These are phyloP conservation scores for Ceratocystiopsis brevicomis DNA, from an alignment of 2,329 filamentous ascomycete species.

Conservation along the genomic window DNA sequence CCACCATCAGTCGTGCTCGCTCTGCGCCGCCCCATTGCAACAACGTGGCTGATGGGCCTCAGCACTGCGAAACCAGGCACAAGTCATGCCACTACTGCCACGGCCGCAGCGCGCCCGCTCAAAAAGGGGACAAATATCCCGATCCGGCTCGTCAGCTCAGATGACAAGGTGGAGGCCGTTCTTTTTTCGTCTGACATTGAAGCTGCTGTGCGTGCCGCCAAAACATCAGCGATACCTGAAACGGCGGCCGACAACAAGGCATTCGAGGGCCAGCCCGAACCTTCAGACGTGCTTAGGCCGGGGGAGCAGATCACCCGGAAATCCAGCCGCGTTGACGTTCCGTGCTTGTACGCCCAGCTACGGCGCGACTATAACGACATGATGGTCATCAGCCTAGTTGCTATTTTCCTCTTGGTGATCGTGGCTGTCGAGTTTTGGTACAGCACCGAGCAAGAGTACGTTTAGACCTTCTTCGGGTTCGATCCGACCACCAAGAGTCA, in stretches of 20 bases:
- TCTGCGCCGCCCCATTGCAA: conserved; percentile 6
- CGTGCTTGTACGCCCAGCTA: conserved; percentile 9
- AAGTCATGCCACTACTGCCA: background rate
- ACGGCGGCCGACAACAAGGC: background rate
- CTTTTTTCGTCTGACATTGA: conserved; percentile 1
- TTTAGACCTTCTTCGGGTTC: background rate
- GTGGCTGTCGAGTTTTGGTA: conserved; percentile 14
- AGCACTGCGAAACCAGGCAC: no score
- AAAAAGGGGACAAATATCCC: background rate
- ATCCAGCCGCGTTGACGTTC: background rate
- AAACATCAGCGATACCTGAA: background rate
- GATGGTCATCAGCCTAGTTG: conserved; percentile 14
- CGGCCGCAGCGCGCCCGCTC: background rate
- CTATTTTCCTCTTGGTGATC: conserved; percentile 15
- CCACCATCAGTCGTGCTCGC: conserved; percentile 4
- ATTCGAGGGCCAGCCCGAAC: no score
- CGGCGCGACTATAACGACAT: conserved; percentile 13
- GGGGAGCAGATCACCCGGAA: no score
- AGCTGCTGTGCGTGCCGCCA: background rate
- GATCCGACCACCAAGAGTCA: no score
- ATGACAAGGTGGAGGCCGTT: conserved; percentile 2
- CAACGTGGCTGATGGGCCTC: conserved; percentile 9
- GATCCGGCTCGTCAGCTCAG: background rate
- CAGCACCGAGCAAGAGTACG: conserved; percentile 10
- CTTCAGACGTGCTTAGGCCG: no score